phyloP scores from a whole-genome alignment of 2,329 filamentous ascomycete genomes.

The Ceratocystis variospora region DNA sequence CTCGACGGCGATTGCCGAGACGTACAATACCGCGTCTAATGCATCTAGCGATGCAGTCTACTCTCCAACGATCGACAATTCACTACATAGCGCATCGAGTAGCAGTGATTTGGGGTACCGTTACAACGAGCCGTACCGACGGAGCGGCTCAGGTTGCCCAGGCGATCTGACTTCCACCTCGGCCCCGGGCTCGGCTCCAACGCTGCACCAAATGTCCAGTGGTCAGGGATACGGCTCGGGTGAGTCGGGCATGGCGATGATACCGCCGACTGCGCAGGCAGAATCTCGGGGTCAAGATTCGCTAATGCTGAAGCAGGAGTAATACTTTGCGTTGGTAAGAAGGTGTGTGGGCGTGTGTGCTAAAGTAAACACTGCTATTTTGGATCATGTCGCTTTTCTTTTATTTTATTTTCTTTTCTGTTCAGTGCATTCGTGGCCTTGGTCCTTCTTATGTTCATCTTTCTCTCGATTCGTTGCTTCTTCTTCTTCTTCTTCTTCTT shows the following conservation, averaged over 20 bases:
- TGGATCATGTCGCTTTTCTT: background rate
- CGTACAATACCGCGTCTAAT: background rate
- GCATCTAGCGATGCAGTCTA: constrained; percentile 6
- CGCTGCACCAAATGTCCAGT: background rate
- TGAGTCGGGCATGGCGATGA: background rate
- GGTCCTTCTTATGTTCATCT: background rate
- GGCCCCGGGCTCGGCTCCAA: background rate
- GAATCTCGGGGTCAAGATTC: background rate
- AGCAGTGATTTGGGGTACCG: background rate
- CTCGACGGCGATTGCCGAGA: background rate
- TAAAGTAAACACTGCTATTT: no score
- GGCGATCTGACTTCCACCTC: background rate
- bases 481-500: background rate
- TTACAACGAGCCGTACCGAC: background rate
- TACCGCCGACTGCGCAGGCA: background rate
- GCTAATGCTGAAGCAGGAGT: constrained; percentile 1
- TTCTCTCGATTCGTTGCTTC: background rate
- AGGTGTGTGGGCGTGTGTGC: background rate
- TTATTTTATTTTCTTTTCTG: constrained; percentile 2
- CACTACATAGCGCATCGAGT: background rate
- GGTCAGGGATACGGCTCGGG: background rate
- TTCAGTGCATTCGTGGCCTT: background rate
- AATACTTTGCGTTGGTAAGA: background rate
- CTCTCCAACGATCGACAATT: background rate
- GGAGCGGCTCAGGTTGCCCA: background rate